These are phyloP conservation scores for Brassica carinata DNA, from an alignment of 345 rosid genomes.

Conservation along the genomic window DNA sequence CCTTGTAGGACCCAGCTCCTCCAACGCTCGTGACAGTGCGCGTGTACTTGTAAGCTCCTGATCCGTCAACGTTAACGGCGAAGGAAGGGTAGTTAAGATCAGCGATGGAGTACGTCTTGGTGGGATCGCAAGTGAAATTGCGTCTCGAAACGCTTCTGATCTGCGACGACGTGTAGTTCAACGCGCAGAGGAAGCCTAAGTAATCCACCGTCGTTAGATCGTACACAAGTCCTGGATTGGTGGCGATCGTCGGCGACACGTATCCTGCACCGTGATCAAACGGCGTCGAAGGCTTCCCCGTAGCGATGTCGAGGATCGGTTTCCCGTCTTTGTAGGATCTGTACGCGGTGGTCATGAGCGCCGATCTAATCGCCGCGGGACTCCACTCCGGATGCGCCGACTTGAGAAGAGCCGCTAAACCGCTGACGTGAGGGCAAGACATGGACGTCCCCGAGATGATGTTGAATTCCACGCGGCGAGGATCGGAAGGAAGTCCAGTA, in stretches of 20 bases:
- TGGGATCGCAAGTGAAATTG: slow-evolving; percentile 55
- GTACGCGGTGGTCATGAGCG: slow-evolving; percentile 93
- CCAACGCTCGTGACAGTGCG: slow-evolving; percentile 82
- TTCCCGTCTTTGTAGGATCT: slow-evolving; percentile 53
- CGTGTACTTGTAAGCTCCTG: slow-evolving; percentile 51
- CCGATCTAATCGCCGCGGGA: slow-evolving; percentile 81
- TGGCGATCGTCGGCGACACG: slow-evolving; percentile 68
- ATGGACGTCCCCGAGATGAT: slow-evolving; percentile 83
- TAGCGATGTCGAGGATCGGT: slow-evolving; percentile 63
- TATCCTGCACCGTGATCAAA: slow-evolving; percentile 94
- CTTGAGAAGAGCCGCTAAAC: slow-evolving; percentile 79
- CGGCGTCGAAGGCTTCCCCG: slow-evolving; percentile 62
- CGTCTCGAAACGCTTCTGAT: slow-evolving; percentile 49
- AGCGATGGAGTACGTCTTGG: slow-evolving; percentile 45
- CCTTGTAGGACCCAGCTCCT: slow-evolving; percentile 59
- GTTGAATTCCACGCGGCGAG: slow-evolving; percentile 61
- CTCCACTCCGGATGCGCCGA: slow-evolving; percentile 79
- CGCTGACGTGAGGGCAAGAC: slow-evolving; percentile 96
- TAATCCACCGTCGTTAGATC: slow-evolving; percentile 71
- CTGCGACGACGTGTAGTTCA: slow-evolving; percentile 58
- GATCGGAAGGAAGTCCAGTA: slow-evolving; percentile 47
- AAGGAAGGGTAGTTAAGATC: slow-evolving; percentile 87
- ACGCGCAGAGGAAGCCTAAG: slow-evolving; percentile 71
- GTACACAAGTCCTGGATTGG: slow-evolving; percentile 77
- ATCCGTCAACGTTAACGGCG: slow-evolving; percentile 50